A percentile compares a stretch with the other conserved stretches of the same genome.
phyloP scores from a whole-genome alignment of 2,329 filamentous ascomycete genomes.

The Penicillium sumatraense region DNA sequence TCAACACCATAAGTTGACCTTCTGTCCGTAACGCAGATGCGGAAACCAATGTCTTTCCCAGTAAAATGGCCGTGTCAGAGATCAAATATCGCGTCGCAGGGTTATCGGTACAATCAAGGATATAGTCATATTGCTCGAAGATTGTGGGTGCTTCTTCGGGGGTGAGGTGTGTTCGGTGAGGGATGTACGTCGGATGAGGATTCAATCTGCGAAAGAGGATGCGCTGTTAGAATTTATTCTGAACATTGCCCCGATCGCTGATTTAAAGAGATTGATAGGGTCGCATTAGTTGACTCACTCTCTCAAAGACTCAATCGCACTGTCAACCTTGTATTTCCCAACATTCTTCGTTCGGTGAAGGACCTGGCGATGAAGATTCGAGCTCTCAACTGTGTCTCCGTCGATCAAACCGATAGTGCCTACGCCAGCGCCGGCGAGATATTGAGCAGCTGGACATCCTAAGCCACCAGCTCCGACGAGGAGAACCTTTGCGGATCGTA shows the following conservation, averaged over 20 bases:
- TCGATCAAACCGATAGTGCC: slow-evolving; percentile 84
- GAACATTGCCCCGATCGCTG: too few species aligned
- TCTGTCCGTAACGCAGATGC: slow-evolving; percentile 88
- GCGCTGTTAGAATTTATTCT: not conserved
- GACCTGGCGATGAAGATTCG: slow-evolving; percentile 92
- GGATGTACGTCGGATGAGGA: slow-evolving; percentile 67
- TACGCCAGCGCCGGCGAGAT: slow-evolving; percentile 86
- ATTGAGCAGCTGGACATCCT: slow-evolving; percentile 90
- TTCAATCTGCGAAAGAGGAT: slow-evolving; percentile 63
- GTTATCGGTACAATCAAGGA: slow-evolving; percentile 95
- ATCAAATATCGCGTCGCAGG: slow-evolving; percentile 90
- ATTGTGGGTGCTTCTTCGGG: slow-evolving; percentile 70
- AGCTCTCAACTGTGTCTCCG: slow-evolving; percentile 83
- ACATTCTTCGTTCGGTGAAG: slow-evolving; percentile 74
- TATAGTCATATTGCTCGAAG: slow-evolving; percentile 74
- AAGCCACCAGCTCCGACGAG: slow-evolving; percentile 87
- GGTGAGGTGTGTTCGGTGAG: slow-evolving; percentile 68
- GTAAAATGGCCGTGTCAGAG: slow-evolving; percentile 83
- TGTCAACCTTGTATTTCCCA: slow-evolving; percentile 79
- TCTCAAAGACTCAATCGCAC: slow-evolving; percentile 65
- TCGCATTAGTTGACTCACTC: slow-evolving; percentile 52
- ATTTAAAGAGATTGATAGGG: too few species aligned
- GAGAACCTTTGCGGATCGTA: slow-evolving; percentile 73
- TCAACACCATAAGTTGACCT: slow-evolving; percentile 87
- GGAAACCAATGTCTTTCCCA: slow-evolving; percentile 79